phyloP scores from a whole-genome alignment of 805 yeast genomes.

The Kazachstania taianensis region DNA sequence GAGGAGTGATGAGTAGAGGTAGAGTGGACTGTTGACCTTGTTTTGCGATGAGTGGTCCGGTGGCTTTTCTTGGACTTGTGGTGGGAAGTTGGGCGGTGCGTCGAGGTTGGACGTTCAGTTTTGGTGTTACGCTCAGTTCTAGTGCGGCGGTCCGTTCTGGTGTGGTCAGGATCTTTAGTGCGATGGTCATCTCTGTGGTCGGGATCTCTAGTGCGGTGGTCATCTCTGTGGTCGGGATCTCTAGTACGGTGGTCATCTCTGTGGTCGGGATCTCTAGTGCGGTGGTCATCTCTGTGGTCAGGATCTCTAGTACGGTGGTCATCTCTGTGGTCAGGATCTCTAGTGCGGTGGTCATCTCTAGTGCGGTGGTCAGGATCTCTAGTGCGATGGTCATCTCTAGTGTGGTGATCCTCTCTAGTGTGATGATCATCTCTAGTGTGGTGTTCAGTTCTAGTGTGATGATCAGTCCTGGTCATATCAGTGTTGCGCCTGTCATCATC shows the following conservation, averaged over 20 bases:
- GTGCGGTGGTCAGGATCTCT: too few relatives aligned
- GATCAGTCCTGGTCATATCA: neutral
- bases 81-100: neutral
- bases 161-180: too few relatives aligned
- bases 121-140: too few relatives aligned
- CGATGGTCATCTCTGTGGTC: too few relatives aligned
- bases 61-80: neutral
- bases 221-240: neutral
- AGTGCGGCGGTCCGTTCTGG: too few relatives aligned
- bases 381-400: neutral
- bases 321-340: too few relatives aligned
- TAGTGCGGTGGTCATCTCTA: too few relatives aligned
- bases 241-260: neutral
- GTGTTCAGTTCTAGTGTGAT: neutral
- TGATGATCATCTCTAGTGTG: neutral
- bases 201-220: neutral
- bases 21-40: neutral
- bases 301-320: too few relatives aligned
- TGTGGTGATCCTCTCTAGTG: neutral
- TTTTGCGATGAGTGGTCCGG: neutral
- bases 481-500: neutral
- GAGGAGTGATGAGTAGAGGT: slow-evolving; percentile 2
- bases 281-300: neutral
- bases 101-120: slow-evolving; percentile 1
- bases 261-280: neutral